Evolutionary conservation across 345 rosid genomes (phyloP).

Genomic region (Ceriops zippeliana): DNA sequence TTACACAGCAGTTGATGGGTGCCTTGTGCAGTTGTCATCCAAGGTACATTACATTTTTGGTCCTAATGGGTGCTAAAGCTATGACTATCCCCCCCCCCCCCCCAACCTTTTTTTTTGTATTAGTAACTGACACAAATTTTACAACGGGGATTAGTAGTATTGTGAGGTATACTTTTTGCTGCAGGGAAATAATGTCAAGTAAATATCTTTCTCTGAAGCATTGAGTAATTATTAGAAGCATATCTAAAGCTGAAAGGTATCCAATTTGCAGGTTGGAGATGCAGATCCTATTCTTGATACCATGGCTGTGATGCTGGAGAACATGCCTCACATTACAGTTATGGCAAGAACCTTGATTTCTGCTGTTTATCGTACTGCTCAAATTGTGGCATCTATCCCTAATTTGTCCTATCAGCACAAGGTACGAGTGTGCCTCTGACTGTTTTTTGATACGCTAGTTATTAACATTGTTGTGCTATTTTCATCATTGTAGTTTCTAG

Average conservation of each 20-base stretch:
- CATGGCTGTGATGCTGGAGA: conserved; percentile 84
- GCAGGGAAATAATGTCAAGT: background rate
- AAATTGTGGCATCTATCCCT: conserved; percentile 61
- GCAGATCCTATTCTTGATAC: conserved; percentile 77
- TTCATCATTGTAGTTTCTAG: background rate
- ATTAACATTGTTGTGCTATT: background rate
- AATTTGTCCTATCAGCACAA: conserved; percentile 61
- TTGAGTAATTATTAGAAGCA: background rate
- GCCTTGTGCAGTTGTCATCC: conserved; percentile 54
- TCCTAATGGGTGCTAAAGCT: background rate
- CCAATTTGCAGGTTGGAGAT: conserved; percentile 59
- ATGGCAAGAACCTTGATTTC: conserved; percentile 63
- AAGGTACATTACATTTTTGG: conserved; percentile 39
- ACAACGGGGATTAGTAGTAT: background rate
- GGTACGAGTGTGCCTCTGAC: conserved; percentile 33
- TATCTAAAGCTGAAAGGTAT: conserved; percentile 20
- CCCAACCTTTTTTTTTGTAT: background rate
- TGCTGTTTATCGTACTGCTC: conserved; percentile 63
- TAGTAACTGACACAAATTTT: background rate
- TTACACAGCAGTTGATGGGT: conserved; percentile 58
- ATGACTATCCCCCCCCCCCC: background rate
- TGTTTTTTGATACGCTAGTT: background rate
- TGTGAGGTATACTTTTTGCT: background rate
- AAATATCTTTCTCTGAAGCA: no score
- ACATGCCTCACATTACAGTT: conserved; percentile 58